phyloP scores from a whole-genome alignment of 1,284 basidiomycete genomes.

The Bjerkandera adusta region DNA sequence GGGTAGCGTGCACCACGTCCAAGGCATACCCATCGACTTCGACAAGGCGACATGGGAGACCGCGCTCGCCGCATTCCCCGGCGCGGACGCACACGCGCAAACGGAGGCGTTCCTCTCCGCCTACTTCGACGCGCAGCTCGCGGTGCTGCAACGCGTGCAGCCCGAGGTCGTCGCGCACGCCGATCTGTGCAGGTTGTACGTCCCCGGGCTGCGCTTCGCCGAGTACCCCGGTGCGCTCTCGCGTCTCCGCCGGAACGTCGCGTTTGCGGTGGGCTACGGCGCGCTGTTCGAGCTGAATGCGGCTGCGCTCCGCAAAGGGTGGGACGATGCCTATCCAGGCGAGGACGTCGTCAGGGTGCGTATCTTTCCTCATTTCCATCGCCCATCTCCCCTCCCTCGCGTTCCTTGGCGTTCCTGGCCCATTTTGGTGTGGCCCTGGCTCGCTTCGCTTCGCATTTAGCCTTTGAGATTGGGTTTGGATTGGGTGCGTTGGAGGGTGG shows the following conservation, averaged over 20 bases:
- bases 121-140: constrained; percentile 85
- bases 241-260: constrained; percentile 76
- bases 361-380: too few species aligned
- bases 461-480: constrained; percentile 47
- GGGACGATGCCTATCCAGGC: constrained; percentile 84
- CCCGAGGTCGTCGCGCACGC: constrained; percentile 95
- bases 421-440: too few species aligned
- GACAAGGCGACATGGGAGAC: constrained; percentile 69
- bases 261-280: constrained; percentile 76
- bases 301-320: constrained; percentile 90
- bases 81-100: constrained; percentile 20
- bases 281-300: constrained; percentile 94
- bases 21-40: constrained; percentile 91
- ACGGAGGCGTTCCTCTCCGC: constrained; percentile 53
- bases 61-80: constrained; percentile 47
- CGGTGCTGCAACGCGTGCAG: constrained; percentile 63
- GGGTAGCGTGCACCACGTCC: constrained; percentile 92
- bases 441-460: constrained; percentile 2
- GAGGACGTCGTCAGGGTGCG: constrained; percentile 73
- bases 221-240: constrained; percentile 59
- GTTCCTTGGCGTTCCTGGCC: too few species aligned
- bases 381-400: not conserved
- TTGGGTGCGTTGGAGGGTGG: too few species aligned
- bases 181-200: constrained; percentile 86
- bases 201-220: constrained; percentile 53